Evolutionary conservation across 2,329 filamentous ascomycete genomes (phyloP), one percentile per base, ranked within the genome.

Genomic region (Magnaporthiopsis rhizophila): DNA sequence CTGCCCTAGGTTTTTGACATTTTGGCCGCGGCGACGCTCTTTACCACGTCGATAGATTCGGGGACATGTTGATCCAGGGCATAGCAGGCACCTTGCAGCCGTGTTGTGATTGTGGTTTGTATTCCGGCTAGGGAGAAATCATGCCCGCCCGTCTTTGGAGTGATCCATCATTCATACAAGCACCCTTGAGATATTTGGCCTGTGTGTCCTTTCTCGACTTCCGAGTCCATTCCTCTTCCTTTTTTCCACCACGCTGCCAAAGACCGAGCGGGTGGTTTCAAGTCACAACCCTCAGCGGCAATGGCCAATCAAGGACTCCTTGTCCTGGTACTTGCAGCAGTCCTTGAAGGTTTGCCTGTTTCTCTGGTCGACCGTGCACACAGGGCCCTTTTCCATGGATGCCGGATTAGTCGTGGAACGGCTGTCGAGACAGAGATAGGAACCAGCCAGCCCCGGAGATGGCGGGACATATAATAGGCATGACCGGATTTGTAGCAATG

Each of bases 301-400:
- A 53, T 65, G 65, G 4, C 65, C 65, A 34, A 66, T 65, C 26
- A 64, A 38, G n/a, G 62, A 64, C n/a, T 63, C 63, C 62, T 58
- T 45, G 56, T 65, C 64, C 26, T 63, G 64, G 59, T 60, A 66
- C 53, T 66, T 66, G 65, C 64, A 66, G 38, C 65, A 66, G 60
- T 65, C 64, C 58, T 65, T 66, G 62, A 66, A 65, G 8, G 66
- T 65, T 63, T 67, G 66, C 34, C 64, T 59, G 15, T 21, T 65
- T 24, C 63, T 62, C 12, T 61, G 18, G 34, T 61, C 57, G 21
- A 53, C 57, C 4, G n/a, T 59, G 56, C 56, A 64, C 21, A 65
- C 64, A 28, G 58, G 64, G 60, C 58, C 65, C 21, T 58, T 21
- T 21, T 15, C 13, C 8, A 24, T 11, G 21, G 18, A 24, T 7